These are phyloP conservation scores for Zymoseptoria pseudotritici DNA, from an alignment of 2,329 filamentous ascomycete species.

Conservation along the genomic window DNA sequence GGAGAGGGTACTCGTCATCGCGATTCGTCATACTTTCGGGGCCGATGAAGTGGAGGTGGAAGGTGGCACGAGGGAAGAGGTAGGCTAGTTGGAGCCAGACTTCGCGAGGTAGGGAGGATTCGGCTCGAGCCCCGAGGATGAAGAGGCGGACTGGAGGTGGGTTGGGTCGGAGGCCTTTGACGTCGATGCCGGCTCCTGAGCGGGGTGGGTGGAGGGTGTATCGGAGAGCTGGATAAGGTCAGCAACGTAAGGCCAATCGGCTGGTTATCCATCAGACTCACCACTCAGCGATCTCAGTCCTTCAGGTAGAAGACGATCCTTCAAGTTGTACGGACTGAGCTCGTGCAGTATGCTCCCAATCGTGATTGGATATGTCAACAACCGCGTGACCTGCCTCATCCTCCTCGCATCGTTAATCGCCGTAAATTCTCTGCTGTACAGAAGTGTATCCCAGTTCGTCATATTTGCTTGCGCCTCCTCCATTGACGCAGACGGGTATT, in stretches of 20 bases:
- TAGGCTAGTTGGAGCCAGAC: slow-evolving; percentile 92
- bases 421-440: slow-evolving; percentile 85
- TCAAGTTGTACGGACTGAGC: slow-evolving; percentile 82
- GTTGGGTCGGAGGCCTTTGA: slow-evolving; percentile 74
- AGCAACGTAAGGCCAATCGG: slow-evolving; percentile 11
- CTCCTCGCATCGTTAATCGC: slow-evolving; percentile 85
- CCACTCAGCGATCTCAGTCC: slow-evolving; percentile 90
- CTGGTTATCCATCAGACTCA: slow-evolving; percentile 40
- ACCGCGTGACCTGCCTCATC: slow-evolving; percentile 84
- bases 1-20: slow-evolving; percentile 85
- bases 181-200: slow-evolving; percentile 62
- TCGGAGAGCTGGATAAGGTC: slow-evolving; percentile 59
- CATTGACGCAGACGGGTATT: slow-evolving; percentile 81
- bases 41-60: slow-evolving; percentile 90
- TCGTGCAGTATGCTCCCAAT: slow-evolving; percentile 90
- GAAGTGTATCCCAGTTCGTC: slow-evolving; percentile 96
- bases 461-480: slow-evolving; percentile 93
- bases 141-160: slow-evolving; percentile 88
- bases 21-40: slow-evolving; percentile 94
- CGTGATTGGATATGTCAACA: slow-evolving; percentile 90
- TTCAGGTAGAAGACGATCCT: slow-evolving; percentile 73
- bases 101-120: slow-evolving; percentile 88
- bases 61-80: slow-evolving; percentile 83
- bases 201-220: slow-evolving; percentile 88
- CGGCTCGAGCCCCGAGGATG: slow-evolving; percentile 88